phyloP scores from a whole-genome alignment of 306 rosid species.

The Gastrolobium bilobum region DNA sequence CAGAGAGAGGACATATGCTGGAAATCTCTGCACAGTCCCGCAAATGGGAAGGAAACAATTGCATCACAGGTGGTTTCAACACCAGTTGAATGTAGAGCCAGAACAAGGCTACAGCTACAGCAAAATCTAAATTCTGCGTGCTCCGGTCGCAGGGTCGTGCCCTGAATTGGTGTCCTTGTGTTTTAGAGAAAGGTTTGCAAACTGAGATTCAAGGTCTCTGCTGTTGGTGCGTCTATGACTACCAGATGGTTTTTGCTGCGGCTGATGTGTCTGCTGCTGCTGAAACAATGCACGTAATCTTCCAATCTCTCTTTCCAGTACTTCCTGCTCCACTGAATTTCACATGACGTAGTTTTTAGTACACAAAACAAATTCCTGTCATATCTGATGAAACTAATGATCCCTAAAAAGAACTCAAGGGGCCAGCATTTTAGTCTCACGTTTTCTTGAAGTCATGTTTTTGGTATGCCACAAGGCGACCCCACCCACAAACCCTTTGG shows the following conservation, averaged over 20 bases:
- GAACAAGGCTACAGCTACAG: constrained; percentile 52
- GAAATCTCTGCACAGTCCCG: constrained; percentile 74
- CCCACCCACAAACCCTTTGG: neutral
- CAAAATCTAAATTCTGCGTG: constrained; percentile 74
- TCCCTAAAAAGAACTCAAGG: constrained; percentile 21
- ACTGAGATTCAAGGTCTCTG: constrained; percentile 93
- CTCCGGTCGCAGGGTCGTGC: constrained; percentile 74
- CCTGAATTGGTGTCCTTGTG: constrained; percentile 84
- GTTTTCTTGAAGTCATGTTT: neutral
- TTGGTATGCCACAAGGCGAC: neutral
- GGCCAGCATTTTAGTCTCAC: neutral
- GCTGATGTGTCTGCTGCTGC: constrained; percentile 70
- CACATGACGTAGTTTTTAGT: constrained; percentile 55
- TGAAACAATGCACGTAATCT: constrained; percentile 82
- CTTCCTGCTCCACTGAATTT: constrained; percentile 98
- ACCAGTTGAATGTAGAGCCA: constrained; percentile 51
- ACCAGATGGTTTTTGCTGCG: constrained; percentile 71
- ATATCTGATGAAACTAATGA: constrained; percentile 21
- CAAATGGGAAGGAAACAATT: constrained; percentile 53
- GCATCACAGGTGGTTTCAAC: constrained; percentile 52
- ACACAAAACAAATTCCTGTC: constrained; percentile 37
- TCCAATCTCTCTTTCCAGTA: constrained; percentile 96
- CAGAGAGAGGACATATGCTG: constrained; percentile 56
- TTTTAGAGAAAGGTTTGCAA: constrained; percentile 85
- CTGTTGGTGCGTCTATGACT: constrained; percentile 87